Evolutionary conservation across 768 basidiomycete genomes (phyloP).

Genomic region (Paxillus involutus): DNA sequence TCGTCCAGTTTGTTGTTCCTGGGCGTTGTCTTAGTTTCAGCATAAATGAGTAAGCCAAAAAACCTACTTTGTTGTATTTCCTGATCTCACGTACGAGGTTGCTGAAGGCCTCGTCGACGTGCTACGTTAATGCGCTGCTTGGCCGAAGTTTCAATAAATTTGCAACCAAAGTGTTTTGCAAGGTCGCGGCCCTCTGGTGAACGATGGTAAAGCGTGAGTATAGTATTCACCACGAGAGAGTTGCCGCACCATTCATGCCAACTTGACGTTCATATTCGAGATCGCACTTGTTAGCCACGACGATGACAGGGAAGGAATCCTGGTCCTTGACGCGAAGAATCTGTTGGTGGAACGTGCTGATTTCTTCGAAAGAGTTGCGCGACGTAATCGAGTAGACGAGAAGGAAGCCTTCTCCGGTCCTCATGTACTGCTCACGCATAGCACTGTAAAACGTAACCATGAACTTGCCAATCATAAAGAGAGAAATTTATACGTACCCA

Average conservation of each 20-base stretch:
- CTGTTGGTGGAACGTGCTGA: slow-evolving; percentile 93
- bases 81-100: slow-evolving; percentile 93
- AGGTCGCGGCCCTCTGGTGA: slow-evolving; percentile 91
- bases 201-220: not conserved
- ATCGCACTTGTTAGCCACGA: slow-evolving; percentile 98
- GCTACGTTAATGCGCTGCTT: slow-evolving; percentile 95
- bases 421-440: slow-evolving; percentile 99
- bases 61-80: slow-evolving; percentile 84
- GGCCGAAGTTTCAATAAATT: slow-evolving; percentile 94
- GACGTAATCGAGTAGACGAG: slow-evolving; percentile 99
- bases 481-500: slow-evolving; percentile 59
- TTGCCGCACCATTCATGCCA: slow-evolving; percentile 79
- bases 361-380: slow-evolving; percentile 96
- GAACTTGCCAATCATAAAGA: slow-evolving; percentile 4
- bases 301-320: slow-evolving; percentile 91
- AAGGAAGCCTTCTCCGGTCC: slow-evolving; percentile 96
- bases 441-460: slow-evolving; percentile 51
- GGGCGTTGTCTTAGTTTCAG: not conserved
- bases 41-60: not conserved
- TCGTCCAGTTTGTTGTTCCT: slow-evolving; percentile 81
- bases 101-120: slow-evolving; percentile 95
- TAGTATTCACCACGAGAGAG: not conserved
- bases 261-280: slow-evolving; percentile 96
- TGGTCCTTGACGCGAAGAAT: slow-evolving; percentile 96
- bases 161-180: slow-evolving; percentile 91